These are phyloP conservation scores for Trichoderma orchidacearum DNA, from an alignment of 495 filamentous ascomycete species.

Conservation along the genomic window DNA sequence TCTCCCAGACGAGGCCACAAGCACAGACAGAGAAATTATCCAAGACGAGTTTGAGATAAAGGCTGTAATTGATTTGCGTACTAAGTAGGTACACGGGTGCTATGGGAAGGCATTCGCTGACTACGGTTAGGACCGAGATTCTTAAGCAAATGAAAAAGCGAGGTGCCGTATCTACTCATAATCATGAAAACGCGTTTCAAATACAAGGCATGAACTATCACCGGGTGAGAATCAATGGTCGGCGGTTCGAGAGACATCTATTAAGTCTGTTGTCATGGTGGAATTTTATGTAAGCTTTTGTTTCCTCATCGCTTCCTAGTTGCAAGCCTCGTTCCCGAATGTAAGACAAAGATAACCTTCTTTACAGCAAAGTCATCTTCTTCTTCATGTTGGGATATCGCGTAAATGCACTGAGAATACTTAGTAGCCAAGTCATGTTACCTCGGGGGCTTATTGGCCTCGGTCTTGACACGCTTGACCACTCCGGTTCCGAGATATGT, in stretches of 20 bases:
- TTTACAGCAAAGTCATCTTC: conserved; percentile 38
- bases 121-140: conserved; percentile 53
- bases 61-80: conserved; percentile 66
- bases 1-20: conserved; percentile 55
- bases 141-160: conserved; percentile 53
- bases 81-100: conserved; percentile 54
- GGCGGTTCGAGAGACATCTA: conserved; percentile 52
- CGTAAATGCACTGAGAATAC: conserved; percentile 48
- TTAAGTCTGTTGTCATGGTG: conserved; percentile 54
- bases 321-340: not conserved
- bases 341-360: not conserved
- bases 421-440: conserved; percentile 56
- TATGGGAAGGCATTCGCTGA: too few species aligned
- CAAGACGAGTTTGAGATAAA: conserved; percentile 48
- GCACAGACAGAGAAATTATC: conserved; percentile 45
- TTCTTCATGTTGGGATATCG: conserved; percentile 54
- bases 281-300: conserved; percentile 39
- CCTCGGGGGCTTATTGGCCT: conserved; percentile 53
- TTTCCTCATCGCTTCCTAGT: not conserved
- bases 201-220: conserved; percentile 47
- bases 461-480: conserved; percentile 48
- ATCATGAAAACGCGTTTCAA: conserved; percentile 29
- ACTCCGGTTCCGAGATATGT: conserved; percentile 47
- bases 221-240: conserved; percentile 61
- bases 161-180: conserved; percentile 29